phyloP scores from a whole-genome alignment of 2,329 filamentous ascomycete genomes.

The Dryadomyces sulphureus region DNA sequence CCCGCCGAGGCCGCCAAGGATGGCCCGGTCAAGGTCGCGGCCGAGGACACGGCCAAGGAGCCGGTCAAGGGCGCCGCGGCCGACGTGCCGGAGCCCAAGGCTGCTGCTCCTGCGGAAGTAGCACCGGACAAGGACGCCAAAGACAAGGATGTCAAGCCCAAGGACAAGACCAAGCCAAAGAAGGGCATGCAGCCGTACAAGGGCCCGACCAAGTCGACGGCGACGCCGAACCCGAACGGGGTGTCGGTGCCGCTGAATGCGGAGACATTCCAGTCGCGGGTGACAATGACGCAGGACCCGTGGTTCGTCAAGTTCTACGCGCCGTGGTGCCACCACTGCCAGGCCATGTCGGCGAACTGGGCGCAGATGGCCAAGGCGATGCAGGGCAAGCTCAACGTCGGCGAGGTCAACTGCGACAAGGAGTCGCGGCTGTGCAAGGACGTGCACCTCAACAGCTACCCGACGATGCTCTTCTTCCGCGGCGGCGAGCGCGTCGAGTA shows the following conservation, averaged over 20 bases:
- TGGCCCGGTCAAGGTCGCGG: not conserved
- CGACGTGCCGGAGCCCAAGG: too few species aligned
- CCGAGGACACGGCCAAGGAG: not conserved
- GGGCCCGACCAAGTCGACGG: slow-evolving; percentile 33
- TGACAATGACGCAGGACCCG: slow-evolving; percentile 75
- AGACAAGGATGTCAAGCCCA: slow-evolving; percentile 8
- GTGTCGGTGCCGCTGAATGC: slow-evolving; percentile 61
- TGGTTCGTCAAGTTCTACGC: slow-evolving; percentile 99
- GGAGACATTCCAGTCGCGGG: slow-evolving; percentile 71
- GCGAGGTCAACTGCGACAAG: slow-evolving; percentile 87
- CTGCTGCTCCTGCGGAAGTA: not conserved
- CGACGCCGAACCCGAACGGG: slow-evolving; percentile 60
- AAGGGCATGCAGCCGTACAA: slow-evolving; percentile 10
- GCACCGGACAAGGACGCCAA: not conserved
- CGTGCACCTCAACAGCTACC: slow-evolving; percentile 62
- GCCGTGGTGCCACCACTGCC: slow-evolving; percentile 93
- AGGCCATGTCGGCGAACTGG: slow-evolving; percentile 85
- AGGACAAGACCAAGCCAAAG: slow-evolving; percentile 8
- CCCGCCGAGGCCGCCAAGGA: not conserved
- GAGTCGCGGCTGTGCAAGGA: slow-evolving; percentile 88
- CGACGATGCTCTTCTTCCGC: slow-evolving; percentile 85
- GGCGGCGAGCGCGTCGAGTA: slow-evolving; percentile 89
- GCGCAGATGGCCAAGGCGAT: slow-evolving; percentile 79
- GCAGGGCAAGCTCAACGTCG: slow-evolving; percentile 78
- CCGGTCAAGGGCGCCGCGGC: not conserved